Evolutionary conservation across 805 yeast species (phyloP).

Genomic region (Lachancea quebecensis): DNA sequence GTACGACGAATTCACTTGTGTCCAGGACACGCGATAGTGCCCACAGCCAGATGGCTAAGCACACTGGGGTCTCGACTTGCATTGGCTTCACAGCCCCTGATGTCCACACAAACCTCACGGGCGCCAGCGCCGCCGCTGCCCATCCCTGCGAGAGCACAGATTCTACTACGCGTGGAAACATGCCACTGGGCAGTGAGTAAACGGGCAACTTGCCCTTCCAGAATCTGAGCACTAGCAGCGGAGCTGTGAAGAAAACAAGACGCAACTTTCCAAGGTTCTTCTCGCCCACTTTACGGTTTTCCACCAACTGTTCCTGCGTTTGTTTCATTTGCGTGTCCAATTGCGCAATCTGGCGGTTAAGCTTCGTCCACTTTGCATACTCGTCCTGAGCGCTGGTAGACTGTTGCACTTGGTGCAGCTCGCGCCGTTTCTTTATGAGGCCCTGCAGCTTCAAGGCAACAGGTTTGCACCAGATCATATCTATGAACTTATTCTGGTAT

Average conservation of each 20-base stretch:
- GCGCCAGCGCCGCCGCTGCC: slow-evolving; percentile 23
- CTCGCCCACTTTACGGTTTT: slow-evolving; percentile 6
- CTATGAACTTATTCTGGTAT: slow-evolving; percentile 16
- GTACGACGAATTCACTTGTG: slow-evolving; percentile 23
- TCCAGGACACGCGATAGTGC: slow-evolving; percentile 27
- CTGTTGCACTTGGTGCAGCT: slow-evolving; percentile 46
- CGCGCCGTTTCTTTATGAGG: slow-evolving; percentile 39
- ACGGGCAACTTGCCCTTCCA: slow-evolving; percentile 31
- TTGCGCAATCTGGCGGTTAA: slow-evolving; percentile 64
- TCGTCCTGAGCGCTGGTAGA: slow-evolving; percentile 81
- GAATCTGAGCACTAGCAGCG: slow-evolving; percentile 27
- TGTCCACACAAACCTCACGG: slow-evolving; percentile 17
- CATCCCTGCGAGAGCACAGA: slow-evolving; percentile 31
- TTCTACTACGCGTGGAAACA: slow-evolving; percentile 27
- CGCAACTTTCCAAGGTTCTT: slow-evolving; percentile 16
- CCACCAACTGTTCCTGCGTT: slow-evolving; percentile 34
- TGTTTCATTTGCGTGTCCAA: slow-evolving; percentile 45
- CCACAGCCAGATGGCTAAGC: slow-evolving; percentile 32
- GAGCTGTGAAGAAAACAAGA: slow-evolving; percentile 26
- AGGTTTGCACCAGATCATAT: slow-evolving; percentile 16
- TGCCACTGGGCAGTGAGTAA: slow-evolving; percentile 22
- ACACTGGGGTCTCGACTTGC: slow-evolving; percentile 21
- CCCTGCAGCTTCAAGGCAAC: slow-evolving; percentile 26
- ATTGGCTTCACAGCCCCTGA: slow-evolving; percentile 2
- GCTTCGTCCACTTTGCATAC: slow-evolving; percentile 92